Conservation (phyloP, 2,329 filamentous ascomycete species). For the Aureobasidium sp. region DNA sequence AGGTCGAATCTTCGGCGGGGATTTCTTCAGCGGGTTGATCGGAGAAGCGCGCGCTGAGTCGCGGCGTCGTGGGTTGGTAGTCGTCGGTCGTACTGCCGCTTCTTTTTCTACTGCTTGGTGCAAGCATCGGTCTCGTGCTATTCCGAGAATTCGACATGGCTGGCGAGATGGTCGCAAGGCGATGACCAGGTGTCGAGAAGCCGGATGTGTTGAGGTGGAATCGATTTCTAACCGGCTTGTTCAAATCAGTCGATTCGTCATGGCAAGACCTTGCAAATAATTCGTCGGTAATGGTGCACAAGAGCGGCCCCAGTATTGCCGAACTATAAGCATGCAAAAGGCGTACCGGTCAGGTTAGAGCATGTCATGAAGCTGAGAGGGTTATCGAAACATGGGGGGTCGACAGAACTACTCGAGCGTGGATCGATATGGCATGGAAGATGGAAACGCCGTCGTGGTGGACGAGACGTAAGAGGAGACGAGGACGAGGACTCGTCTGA, state of each 20-base stretch:
- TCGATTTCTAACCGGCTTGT: constrained; percentile 7
- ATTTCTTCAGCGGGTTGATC: constrained; percentile 33
- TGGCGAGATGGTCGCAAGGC: not conserved
- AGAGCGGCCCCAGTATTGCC: constrained; percentile 13
- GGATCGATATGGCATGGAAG: not conserved
- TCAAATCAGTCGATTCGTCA: constrained; percentile 3
- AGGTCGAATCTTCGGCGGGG: constrained; percentile 34
- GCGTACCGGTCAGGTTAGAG: constrained; percentile 11
- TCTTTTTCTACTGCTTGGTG: constrained; percentile 4
- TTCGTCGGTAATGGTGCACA: constrained; percentile 10
- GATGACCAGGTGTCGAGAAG: not conserved
- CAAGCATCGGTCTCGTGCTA: constrained; percentile 9
- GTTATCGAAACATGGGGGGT: not conserved
- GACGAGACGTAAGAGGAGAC: constrained; percentile 6
- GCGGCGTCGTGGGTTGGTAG: constrained; percentile 51
- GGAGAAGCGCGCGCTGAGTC: constrained; percentile 35
- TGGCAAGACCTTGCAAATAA: not conserved
- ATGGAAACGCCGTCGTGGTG: not conserved
- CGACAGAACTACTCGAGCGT: not conserved
- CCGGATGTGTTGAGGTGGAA: not conserved
- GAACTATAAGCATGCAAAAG: constrained; percentile 6
- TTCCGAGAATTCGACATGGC: constrained; percentile 8
- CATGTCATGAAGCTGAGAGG: constrained; percentile 5
- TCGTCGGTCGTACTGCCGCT: constrained; percentile 39
- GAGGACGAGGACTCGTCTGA: not conserved